Evolutionary conservation across 1,139 yeast genomes (phyloP).

Genomic region (Yamadazyma aaseri): DNA sequence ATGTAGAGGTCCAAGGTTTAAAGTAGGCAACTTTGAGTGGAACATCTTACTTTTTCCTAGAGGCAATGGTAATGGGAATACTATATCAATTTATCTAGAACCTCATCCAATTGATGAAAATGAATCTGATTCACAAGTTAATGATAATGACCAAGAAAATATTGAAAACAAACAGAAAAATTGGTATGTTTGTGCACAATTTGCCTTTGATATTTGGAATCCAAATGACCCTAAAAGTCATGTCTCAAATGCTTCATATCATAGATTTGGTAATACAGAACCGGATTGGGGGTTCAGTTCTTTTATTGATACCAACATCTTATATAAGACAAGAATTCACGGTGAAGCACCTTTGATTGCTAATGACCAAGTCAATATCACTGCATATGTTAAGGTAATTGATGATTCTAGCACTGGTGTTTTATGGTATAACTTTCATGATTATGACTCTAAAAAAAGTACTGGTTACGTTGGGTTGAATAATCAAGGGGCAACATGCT

Average conservation of each 20-base stretch:
- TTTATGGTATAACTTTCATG: constrained; percentile 82
- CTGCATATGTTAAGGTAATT: constrained; percentile 73
- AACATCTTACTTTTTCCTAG: constrained; percentile 74
- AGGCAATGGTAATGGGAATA: constrained; percentile 54
- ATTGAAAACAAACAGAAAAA: too few relatives aligned
- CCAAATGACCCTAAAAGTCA: constrained; percentile 66
- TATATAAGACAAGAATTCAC: constrained; percentile 5
- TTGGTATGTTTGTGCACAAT: constrained; percentile 92
- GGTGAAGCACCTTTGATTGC: constrained; percentile 39
- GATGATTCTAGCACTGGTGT: constrained; percentile 91
- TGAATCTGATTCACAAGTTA: constrained; percentile 32
- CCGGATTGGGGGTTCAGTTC: constrained; percentile 96
- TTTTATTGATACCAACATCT: constrained; percentile 52
- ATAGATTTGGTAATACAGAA: constrained; percentile 72
- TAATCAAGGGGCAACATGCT: constrained; percentile 98
- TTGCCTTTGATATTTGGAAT: constrained; percentile 82
- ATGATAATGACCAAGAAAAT: too few relatives aligned
- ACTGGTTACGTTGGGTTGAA: constrained; percentile 93
- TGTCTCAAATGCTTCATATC: constrained; percentile 68
- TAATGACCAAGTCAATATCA: constrained; percentile 61
- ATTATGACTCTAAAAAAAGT: constrained; percentile 81
- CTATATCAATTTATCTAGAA: constrained; percentile 64
- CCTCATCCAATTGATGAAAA: constrained; percentile 46
- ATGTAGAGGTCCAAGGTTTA: constrained; percentile 54
- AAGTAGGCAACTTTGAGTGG: constrained; percentile 72